Evolutionary conservation across 495 filamentous ascomycete genomes (phyloP), one percentile per base, ranked within the genome.

Genomic region (Penicillium verhagenii): DNA sequence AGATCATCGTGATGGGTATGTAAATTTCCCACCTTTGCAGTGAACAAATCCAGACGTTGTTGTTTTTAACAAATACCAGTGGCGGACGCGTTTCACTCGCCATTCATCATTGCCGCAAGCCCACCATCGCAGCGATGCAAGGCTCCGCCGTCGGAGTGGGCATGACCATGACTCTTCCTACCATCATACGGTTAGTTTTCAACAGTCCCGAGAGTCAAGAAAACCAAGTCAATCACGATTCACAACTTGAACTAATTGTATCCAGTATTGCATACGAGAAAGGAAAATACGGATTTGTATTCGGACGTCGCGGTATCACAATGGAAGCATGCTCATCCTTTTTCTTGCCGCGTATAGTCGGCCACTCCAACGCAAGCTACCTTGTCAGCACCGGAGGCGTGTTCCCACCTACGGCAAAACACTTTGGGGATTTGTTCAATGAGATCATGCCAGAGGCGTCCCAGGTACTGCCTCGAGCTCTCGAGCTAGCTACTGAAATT

Each of bases 111-210:
- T 88, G 84, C 63, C 75, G 73, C 53, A 88, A 87, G 59, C 82
- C 84, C 31, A 82, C 83, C 20, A 83, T 88, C 60, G 84, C 72
- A 23, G 85, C 85, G 3, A 79, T 86, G 58, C 82, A 86, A 62
- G 85, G 85, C 45, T 80, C 77, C 37, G 85, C 85, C 19, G 85
- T 86, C 8, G 85, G 84, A 8, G 77, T 87, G 7, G 84, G 85
- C 5, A 85, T 87, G 64, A 88, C 84, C 10, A 86, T 86, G 83
- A 82, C 80, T 13, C 77, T 88, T 10, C 83, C 85, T 1, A 78
- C 79, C 52, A 76, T 72, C 33, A 82, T 88, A 46, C 72, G 72
- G 72, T 75, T n/a, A n/a, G n/a, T n/a, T n/a, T n/a, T n/a, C n/a
- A n/a, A n/a, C n/a, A n/a, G n/a, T n/a, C n/a, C n/a, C n/a, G n/a